Evolutionary conservation across 2,329 filamentous ascomycete species (phyloP).

Genomic region (Xylariales sp.): DNA sequence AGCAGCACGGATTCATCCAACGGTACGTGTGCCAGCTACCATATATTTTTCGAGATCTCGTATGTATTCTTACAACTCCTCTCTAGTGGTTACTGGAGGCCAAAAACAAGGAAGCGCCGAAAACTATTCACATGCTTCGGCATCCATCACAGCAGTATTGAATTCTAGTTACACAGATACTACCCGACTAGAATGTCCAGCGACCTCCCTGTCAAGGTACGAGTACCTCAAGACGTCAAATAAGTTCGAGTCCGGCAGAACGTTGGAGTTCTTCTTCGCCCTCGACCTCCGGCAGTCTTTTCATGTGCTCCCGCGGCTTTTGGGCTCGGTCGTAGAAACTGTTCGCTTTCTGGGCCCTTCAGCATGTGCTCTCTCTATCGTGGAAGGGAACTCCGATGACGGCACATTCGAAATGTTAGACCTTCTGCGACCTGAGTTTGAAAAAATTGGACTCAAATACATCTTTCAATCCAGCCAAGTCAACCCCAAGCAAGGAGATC

Average conservation of each 20-base stretch:
- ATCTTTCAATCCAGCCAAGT: slow-evolving; percentile 36
- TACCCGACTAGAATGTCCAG: slow-evolving; percentile 23
- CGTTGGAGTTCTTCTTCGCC: slow-evolving; percentile 44
- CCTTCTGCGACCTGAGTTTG: slow-evolving; percentile 33
- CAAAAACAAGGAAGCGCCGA: no score
- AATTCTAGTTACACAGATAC: slow-evolving; percentile 16
- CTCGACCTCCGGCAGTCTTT: slow-evolving; percentile 44
- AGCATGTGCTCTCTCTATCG: slow-evolving; percentile 48
- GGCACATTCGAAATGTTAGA: slow-evolving; percentile 47
- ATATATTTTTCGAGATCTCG: no score
- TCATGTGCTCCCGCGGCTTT: slow-evolving; percentile 41
- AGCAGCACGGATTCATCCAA: no score
- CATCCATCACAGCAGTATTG: slow-evolving; percentile 24
- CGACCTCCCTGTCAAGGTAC: slow-evolving; percentile 13
- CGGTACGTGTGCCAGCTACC: no score
- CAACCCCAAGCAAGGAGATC: slow-evolving; percentile 36
- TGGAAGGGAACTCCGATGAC: slow-evolving; percentile 52
- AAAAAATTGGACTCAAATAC: slow-evolving; percentile 33
- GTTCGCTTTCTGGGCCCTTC: slow-evolving; percentile 45
- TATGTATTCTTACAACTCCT: no score
- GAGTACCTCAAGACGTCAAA: slow-evolving; percentile 9
- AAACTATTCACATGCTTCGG: no score
- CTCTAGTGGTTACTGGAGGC: no score
- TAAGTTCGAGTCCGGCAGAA: not conserved
- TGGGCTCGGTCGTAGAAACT: slow-evolving; percentile 47